Conservation (phyloP, 805 yeast species). For the Wickerhamomyces chaumierensis region DNA sequence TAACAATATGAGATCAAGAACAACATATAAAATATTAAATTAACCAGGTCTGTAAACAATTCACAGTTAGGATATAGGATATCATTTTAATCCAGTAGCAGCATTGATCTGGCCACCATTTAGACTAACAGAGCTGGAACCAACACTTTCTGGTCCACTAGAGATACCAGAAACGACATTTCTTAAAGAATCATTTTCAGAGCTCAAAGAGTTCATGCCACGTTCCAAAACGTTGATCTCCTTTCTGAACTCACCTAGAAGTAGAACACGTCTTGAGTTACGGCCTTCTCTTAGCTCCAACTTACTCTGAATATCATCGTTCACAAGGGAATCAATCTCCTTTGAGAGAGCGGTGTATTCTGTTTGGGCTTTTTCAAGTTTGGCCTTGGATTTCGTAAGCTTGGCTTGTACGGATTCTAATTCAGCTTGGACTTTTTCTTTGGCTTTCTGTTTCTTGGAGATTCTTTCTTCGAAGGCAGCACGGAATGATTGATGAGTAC, state of each 20-base stretch:
- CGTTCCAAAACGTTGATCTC: conserved; percentile 16
- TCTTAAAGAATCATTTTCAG: conserved; percentile 12
- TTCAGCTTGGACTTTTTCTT: conserved; percentile 20
- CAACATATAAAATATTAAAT: too few species aligned
- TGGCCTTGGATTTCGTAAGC: conserved; percentile 22
- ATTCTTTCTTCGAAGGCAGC: conserved; percentile 18
- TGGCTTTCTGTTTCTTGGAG: conserved; percentile 11
- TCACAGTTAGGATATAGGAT: too few species aligned
- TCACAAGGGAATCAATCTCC: conserved; percentile 11
- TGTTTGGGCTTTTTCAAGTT: conserved; percentile 18
- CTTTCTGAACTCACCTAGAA: conserved; percentile 16
- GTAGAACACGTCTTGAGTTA: conserved; percentile 10
- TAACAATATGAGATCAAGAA: too few species aligned
- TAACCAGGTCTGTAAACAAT: too few species aligned
- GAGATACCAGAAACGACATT: background rate
- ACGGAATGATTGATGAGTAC: conserved; percentile 22
- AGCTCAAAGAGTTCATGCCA: conserved; percentile 7
- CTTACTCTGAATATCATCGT: conserved; percentile 8
- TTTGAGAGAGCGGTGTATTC: conserved; percentile 8
- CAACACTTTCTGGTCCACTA: too few species aligned
- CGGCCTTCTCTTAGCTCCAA: conserved; percentile 11
- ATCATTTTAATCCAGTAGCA: too few species aligned
- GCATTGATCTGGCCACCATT: too few species aligned
- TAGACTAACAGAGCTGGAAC: too few species aligned
- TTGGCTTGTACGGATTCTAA: conserved; percentile 20